Percentiles rank a stretch among this genome's conserved stretches.
phyloP scores from a whole-genome alignment of 257 asterid genomes.

The Nyctanthes arbortristis region DNA sequence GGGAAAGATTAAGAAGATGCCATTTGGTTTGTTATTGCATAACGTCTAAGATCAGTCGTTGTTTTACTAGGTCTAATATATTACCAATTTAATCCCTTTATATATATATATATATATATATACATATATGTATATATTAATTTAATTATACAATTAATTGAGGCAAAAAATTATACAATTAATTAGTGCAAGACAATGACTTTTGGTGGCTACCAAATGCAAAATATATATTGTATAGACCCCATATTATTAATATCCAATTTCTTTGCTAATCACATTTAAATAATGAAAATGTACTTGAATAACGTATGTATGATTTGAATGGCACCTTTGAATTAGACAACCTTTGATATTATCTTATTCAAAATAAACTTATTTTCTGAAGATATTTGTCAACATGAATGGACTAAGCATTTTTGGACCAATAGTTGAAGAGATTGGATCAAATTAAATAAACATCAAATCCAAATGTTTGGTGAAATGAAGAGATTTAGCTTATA shows the following conservation, averaged over 20 bases:
- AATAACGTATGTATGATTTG: constrained; percentile 45
- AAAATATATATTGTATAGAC: constrained; percentile 21
- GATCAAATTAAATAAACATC: constrained; percentile 23
- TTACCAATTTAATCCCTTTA: too few relatives aligned
- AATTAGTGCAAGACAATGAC: background rate
- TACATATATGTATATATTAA: too few relatives aligned
- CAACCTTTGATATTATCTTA: constrained; percentile 32
- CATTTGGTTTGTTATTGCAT: background rate
- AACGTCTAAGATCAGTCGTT: constrained; percentile 5
- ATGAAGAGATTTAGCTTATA: constrained; percentile 33
- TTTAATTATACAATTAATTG: too few relatives aligned
- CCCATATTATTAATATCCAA: constrained; percentile 31
- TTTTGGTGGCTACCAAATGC: background rate
- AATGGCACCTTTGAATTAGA: constrained; percentile 67
- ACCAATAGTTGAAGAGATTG: constrained; percentile 53
- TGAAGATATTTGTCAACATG: constrained; percentile 19
- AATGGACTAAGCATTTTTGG: constrained; percentile 56
- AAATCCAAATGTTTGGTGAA: constrained; percentile 54
- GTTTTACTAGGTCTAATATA: constrained; percentile 34
- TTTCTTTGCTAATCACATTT: constrained; percentile 19
- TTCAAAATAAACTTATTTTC: constrained; percentile 3
- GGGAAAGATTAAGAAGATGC: constrained; percentile 7
- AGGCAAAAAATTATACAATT: too few relatives aligned
- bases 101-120: too few relatives aligned
- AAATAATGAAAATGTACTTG: constrained; percentile 23